These are phyloP conservation scores for Verticillium dahliae DNA, from an alignment of 2,329 filamentous ascomycete species.

Conservation along the genomic window DNA sequence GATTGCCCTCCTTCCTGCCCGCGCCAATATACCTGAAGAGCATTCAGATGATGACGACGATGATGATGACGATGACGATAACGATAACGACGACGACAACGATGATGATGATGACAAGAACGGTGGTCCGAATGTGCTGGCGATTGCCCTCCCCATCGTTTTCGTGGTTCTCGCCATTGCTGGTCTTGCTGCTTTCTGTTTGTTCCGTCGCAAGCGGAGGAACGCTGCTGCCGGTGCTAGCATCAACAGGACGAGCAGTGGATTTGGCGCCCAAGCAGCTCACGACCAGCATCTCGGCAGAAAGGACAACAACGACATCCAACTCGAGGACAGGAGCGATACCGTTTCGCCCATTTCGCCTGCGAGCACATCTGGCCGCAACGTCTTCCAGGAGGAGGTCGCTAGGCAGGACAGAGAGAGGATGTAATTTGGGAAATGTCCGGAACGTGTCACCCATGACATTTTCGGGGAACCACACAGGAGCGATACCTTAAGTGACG, in stretches of 20 bases:
- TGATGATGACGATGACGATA: not conserved
- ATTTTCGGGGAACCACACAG: not conserved
- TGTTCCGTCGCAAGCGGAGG: constrained; percentile 17
- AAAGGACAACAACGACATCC: constrained; percentile 15
- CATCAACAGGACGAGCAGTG: constrained; percentile 3
- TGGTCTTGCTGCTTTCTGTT: constrained; percentile 15
- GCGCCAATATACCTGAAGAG: not conserved
- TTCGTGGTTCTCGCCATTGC: constrained; percentile 16
- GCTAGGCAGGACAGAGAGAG: constrained; percentile 22
- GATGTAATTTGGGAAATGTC: not conserved
- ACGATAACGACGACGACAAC: not conserved
- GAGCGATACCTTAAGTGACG: too few species aligned
- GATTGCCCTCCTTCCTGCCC: constrained; percentile 14
- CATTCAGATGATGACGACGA: not conserved
- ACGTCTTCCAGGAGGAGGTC: constrained; percentile 30
- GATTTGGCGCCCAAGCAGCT: constrained; percentile 1
- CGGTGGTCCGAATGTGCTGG: constrained; percentile 9
- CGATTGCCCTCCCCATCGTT: constrained; percentile 22
- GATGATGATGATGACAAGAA: not conserved
- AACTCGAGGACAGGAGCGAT: constrained; percentile 11
- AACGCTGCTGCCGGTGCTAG: constrained; percentile 11
- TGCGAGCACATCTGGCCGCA: constrained; percentile 15
- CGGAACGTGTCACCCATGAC: not conserved
- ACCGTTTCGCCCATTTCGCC: constrained; percentile 23
- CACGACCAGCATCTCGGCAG: constrained; percentile 5